Conservation (phyloP, 371 early-diverging fungal genomes). For the Mortierella sp. region DNA sequence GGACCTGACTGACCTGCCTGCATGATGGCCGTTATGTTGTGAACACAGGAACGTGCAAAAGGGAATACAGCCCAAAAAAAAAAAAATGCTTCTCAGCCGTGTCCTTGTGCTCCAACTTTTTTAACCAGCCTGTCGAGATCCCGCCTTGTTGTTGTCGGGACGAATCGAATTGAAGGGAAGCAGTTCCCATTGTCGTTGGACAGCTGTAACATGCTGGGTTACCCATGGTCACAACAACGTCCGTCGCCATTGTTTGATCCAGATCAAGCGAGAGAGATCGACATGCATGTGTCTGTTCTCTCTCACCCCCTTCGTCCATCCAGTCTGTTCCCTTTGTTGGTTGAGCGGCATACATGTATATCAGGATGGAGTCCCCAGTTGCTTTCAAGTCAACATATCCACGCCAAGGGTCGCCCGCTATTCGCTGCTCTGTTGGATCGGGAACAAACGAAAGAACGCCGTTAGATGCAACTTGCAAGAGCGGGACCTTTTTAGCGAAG, state of each 20-base stretch:
- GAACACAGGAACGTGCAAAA: no score
- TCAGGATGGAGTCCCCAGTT: background rate
- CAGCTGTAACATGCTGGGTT: no score
- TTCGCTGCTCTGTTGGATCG: no score
- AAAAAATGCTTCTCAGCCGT: background rate
- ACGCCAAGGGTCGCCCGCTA: no score
- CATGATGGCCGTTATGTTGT: constrained; percentile 6
- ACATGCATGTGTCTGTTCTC: constrained; percentile 2
- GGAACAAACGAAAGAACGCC: no score
- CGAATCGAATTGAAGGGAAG: no score
- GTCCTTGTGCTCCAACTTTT: no score
- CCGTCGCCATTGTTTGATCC: background rate
- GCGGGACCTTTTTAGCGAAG: no score
- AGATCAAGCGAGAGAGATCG: background rate
- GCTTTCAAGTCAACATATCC: background rate
- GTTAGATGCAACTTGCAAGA: no score
- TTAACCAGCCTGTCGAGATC: background rate
- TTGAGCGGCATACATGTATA: background rate
- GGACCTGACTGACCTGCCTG: background rate
- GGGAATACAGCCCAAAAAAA: background rate
- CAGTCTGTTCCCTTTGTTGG: background rate
- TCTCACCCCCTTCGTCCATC: constrained; percentile 3
- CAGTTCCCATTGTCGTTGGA: no score
- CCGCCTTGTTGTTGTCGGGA: no score
- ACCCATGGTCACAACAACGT: no score